Base-by-base conservation (phyloP, 2,329 filamentous ascomycete genomes). In the Trichophyton benhamiae region DNA sequence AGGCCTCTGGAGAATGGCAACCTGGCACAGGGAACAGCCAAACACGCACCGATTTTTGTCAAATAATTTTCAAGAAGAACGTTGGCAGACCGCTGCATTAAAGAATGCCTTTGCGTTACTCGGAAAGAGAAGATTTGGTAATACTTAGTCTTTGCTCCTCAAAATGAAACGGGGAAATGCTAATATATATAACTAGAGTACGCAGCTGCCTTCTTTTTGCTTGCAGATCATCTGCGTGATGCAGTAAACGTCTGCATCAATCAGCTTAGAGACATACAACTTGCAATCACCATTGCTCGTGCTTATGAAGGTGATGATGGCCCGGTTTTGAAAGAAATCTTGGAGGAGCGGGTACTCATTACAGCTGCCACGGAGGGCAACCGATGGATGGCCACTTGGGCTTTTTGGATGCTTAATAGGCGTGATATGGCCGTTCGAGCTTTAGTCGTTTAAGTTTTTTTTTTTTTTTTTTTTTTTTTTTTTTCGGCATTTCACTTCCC, bases 51-150 rank as follows among this genome's bases (percentile, higher is more conserved):
- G 83, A 63, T 80, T 99, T 33, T 78, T 99, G 22, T 82, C 87
- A n/a, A 95, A 96, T 69, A 91, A 97, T 72, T 99, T 99, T 72
- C 80, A 84, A 3, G 88, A 96, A 64, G 81, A 86, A 0, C 87
- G 89, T 67, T 97, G 94, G 89, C 88, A 83, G 71, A 95, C 88
- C 1, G 85, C 89, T 3, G 94, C 94, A 0, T 77, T 95, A 63
- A 99, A 99, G 75, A 99, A 99, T 72, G 94, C 94, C 0, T 99
- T 96, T 74, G 92, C 94, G 2, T 75, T 99, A 60, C 86, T 99
- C 70, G 94, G 92, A 66, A 95, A 91, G 74, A 83, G 90, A 52
- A 82, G 94, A 58, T 96, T 96, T 72, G 83, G 87, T 90, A 74
- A 70, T 80, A 69, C 36, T 44, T 7, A 44, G 57, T n/a, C 60